phyloP scores from a whole-genome alignment of 2,329 filamentous ascomycete species.

The Graphium sp. region DNA sequence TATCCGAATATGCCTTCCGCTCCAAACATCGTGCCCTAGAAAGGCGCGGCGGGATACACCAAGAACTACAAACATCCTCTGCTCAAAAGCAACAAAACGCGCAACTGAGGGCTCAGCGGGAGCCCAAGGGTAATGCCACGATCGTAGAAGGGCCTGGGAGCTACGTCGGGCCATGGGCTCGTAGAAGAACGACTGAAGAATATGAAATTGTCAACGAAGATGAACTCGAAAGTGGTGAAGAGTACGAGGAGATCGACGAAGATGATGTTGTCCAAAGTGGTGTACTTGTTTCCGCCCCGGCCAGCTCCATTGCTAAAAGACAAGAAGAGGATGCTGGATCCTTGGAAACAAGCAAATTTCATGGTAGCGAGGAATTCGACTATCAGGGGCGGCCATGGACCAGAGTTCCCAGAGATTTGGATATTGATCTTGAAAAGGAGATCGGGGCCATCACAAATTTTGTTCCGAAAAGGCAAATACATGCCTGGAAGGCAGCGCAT shows the following conservation, averaged over 20 bases:
- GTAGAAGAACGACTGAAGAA: constrained; percentile 55
- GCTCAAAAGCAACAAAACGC: constrained; percentile 56
- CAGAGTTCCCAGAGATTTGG: constrained; percentile 86
- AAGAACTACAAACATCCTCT: constrained; percentile 34
- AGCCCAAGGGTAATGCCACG: constrained; percentile 69
- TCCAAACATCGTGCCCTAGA: constrained; percentile 74
- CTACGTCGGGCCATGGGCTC: constrained; percentile 92
- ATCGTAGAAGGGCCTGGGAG: constrained; percentile 75
- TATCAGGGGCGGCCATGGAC: constrained; percentile 95
- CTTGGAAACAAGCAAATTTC: constrained; percentile 73
- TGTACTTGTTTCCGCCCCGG: constrained; percentile 39
- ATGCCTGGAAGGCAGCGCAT: constrained; percentile 78
- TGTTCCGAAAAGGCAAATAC: constrained; percentile 84
- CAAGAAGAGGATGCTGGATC: constrained; percentile 43
- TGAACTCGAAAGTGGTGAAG: constrained; percentile 62
- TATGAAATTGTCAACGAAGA: constrained; percentile 60
- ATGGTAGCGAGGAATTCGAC: constrained; percentile 69
- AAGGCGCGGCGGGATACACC: constrained; percentile 39
- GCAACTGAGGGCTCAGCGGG: constrained; percentile 53
- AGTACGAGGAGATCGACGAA: constrained; percentile 63
- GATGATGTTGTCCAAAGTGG: constrained; percentile 51
- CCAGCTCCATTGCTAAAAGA: constrained; percentile 32
- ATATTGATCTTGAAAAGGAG: constrained; percentile 72
- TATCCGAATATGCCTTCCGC: constrained; percentile 84
- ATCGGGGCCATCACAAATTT: constrained; percentile 70